phyloP scores from a whole-genome alignment of 345 rosid species.

The Acer yangbiense region DNA sequence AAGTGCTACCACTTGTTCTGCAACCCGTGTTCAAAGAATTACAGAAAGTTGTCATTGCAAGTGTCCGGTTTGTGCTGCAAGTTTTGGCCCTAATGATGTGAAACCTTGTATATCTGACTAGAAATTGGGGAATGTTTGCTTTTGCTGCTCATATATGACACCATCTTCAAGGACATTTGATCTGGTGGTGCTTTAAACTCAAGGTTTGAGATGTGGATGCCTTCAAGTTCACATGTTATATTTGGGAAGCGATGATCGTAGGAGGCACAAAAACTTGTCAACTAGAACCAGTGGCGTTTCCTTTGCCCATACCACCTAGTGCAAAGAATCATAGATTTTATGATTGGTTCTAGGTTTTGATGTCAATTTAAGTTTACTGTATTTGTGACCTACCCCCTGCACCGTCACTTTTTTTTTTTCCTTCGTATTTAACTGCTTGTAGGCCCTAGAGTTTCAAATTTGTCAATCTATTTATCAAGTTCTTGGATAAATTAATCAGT shows the following conservation, averaged over 20 bases:
- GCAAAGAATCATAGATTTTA: slow-evolving; percentile 24
- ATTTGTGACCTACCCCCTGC: slow-evolving; percentile 9
- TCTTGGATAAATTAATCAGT: not conserved
- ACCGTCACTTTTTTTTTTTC: not conserved
- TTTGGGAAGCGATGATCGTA: too few relatives aligned
- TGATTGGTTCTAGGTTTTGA: slow-evolving; percentile 23
- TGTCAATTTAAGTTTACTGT: slow-evolving; percentile 19
- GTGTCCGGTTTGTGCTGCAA: slow-evolving; percentile 80
- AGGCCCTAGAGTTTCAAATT: not conserved
- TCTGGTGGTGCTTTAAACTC: not conserved
- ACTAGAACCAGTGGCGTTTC: slow-evolving; percentile 17
- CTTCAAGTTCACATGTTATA: slow-evolving; percentile 19
- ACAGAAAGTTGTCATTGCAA: slow-evolving; percentile 77
- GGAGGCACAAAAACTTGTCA: slow-evolving; percentile 10
- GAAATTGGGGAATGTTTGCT: not conserved
- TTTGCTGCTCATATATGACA: not conserved
- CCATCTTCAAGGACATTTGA: not conserved
- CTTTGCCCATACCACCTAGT: slow-evolving; percentile 17
- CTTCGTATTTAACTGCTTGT: slow-evolving; percentile 15
- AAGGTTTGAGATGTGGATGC: slow-evolving; percentile 21
- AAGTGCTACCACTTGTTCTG: slow-evolving; percentile 69
- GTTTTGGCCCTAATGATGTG: slow-evolving; percentile 70
- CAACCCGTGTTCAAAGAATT: not conserved
- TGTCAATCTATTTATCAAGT: too few relatives aligned
- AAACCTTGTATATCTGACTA: slow-evolving; percentile 2